Conservation (phyloP, 176 grass and related monocot species). For the Canna indica region DNA sequence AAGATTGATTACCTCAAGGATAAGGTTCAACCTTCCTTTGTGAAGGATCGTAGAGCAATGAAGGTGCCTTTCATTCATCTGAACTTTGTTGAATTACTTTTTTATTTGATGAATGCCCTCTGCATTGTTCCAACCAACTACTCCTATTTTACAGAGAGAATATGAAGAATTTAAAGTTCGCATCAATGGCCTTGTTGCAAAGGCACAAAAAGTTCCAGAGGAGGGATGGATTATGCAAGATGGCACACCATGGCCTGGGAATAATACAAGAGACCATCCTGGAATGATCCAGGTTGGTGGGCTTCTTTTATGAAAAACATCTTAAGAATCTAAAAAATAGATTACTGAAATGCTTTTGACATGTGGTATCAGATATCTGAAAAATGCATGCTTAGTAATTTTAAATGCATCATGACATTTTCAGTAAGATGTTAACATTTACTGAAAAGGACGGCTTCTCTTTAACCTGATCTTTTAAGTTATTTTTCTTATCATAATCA, state of each 20-base stretch:
- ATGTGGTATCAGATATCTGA: too few relatives aligned
- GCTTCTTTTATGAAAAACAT: constrained; percentile 7
- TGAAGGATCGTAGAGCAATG: constrained; percentile 97
- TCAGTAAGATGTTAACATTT: background rate
- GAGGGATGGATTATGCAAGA: constrained; percentile 99
- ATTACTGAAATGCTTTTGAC: background rate
- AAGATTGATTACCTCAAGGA: constrained; percentile 99
- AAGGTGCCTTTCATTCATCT: constrained; percentile 63
- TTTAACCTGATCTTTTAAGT: too few relatives aligned
- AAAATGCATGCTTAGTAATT: too few relatives aligned
- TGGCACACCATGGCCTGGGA: constrained; percentile 97
- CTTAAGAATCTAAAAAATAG: background rate
- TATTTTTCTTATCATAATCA: too few relatives aligned
- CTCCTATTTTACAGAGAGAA: too few relatives aligned
- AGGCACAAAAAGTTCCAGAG: constrained; percentile 92
- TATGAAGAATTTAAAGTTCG: constrained; percentile 97
- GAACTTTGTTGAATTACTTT: too few relatives aligned
- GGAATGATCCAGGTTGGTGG: constrained; percentile 89
- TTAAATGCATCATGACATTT: too few relatives aligned
- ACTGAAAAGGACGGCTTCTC: too few relatives aligned
- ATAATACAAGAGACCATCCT: constrained; percentile 99
- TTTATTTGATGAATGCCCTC: too few relatives aligned
- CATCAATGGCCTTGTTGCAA: constrained; percentile 83
- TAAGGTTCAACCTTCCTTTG: constrained; percentile 79
- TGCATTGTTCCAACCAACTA: too few relatives aligned